These are phyloP conservation scores for Tolypocladium cylindrosporum DNA, from an alignment of 2,329 filamentous ascomycete genomes.

Conservation along the genomic window DNA sequence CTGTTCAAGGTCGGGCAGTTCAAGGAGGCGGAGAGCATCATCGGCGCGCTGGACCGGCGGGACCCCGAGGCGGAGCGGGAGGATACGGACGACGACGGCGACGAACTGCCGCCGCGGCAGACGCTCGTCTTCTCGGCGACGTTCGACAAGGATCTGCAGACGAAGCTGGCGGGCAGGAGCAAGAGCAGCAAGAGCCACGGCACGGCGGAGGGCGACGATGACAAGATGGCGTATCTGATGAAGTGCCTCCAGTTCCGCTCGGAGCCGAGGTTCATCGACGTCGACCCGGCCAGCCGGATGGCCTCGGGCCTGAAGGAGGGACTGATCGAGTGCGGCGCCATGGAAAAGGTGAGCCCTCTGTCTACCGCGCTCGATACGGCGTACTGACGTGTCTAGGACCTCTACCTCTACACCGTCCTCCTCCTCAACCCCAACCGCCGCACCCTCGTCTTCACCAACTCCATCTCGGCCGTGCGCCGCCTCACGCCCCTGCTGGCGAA, in stretches of 20 bases:
- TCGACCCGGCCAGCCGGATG: slow-evolving; percentile 84
- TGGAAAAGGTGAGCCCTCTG: slow-evolving; percentile 63
- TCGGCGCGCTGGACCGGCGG: slow-evolving; percentile 65
- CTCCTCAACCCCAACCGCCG: slow-evolving; percentile 73
- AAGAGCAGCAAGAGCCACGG: slow-evolving; percentile 21
- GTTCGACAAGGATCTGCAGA: slow-evolving; percentile 83
- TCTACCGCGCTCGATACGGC: background rate
- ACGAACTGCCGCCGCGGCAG: slow-evolving; percentile 48
- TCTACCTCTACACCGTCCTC: slow-evolving; percentile 84
- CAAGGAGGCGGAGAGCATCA: slow-evolving; percentile 84
- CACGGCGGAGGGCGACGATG: slow-evolving; percentile 47
- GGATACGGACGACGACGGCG: slow-evolving; percentile 37
- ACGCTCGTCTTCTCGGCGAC: slow-evolving; percentile 96
- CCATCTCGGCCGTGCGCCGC: slow-evolving; percentile 83
- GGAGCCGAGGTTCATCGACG: slow-evolving; percentile 82
- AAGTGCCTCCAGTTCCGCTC: slow-evolving; percentile 83
- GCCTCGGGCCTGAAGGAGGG: slow-evolving; percentile 78
- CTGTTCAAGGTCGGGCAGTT: slow-evolving; percentile 89
- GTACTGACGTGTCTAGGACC: slow-evolving; percentile 45
- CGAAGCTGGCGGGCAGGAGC: slow-evolving; percentile 75
- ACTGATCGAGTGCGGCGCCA: slow-evolving; percentile 81
- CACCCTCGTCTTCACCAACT: slow-evolving; percentile 90
- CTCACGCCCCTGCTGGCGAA: slow-evolving; percentile 76
- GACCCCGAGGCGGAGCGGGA: slow-evolving; percentile 50
- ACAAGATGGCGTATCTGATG: slow-evolving; percentile 88